These are phyloP conservation scores for Detonula confervacea DNA, from an alignment of 352 stramenopile genomes.

Conservation along the genomic window DNA sequence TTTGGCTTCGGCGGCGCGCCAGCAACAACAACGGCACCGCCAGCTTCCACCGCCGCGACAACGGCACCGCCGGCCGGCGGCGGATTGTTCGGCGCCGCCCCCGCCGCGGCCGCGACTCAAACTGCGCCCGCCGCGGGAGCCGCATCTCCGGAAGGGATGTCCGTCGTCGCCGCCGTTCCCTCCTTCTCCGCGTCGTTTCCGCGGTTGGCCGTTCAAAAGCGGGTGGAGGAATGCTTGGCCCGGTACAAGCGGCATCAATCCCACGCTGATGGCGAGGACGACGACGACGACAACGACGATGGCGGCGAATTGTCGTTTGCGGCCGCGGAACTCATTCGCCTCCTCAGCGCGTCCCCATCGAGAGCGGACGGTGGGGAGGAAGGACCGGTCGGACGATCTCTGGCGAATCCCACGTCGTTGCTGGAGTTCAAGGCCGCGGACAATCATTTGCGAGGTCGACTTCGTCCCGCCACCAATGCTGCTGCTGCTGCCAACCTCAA, in stretches of 20 bases:
- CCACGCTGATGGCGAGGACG: too few relatives aligned
- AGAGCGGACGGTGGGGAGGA: background rate
- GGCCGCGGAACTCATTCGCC: slow-evolving; percentile 9
- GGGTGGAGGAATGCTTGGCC: slow-evolving; percentile 3
- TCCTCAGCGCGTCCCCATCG: background rate
- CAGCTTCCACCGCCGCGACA: background rate
- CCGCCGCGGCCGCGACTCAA: background rate
- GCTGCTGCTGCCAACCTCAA: background rate
- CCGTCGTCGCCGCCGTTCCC: slow-evolving; percentile 36
- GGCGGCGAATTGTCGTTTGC: slow-evolving; percentile 13
- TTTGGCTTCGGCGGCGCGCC: slow-evolving; percentile 34
- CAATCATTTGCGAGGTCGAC: background rate
- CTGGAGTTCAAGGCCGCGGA: slow-evolving; percentile 3
- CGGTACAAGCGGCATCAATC: slow-evolving; percentile 1
- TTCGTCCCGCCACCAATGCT: background rate
- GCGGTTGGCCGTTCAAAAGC: slow-evolving; percentile 4
- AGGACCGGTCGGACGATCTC: slow-evolving; percentile 12
- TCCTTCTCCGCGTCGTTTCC: slow-evolving; percentile 27
- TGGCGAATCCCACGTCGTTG: slow-evolving; percentile 30
- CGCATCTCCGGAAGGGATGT: background rate
- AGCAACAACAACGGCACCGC: slow-evolving; percentile 4
- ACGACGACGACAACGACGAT: background rate
- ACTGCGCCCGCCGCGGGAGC: background rate
- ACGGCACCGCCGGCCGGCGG: background rate
- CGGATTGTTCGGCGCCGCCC: background rate